Base-by-base conservation (phyloP, 2,329 filamentous ascomycete genomes). In the Capronia americana region DNA sequence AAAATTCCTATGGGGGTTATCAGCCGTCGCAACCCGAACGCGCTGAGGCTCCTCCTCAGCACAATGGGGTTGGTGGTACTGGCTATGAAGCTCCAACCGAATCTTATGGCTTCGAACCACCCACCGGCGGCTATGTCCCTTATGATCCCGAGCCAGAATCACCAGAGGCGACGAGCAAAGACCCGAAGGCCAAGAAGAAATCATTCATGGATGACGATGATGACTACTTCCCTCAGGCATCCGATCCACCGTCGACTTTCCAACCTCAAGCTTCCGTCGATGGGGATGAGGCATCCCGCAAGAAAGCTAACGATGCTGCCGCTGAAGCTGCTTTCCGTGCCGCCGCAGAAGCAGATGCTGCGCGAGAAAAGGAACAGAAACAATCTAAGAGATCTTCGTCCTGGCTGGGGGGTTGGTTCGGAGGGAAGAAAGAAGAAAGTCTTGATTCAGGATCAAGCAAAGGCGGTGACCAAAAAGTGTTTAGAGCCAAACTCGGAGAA, bases 401-500 rank as follows among this genome's bases (percentile, higher is more conserved):
- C 32, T 96, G 93, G 88, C 90, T 97, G 64, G 86, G 87, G 34
- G 89, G 92, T 58, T 97, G 93, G 93, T 96, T 96, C 68, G 87
- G 88, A 71, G 90, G 90, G 73, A 86, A 86, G 70, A 78, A 80
- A 69, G 86, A 88, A 73, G 89, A 91, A 76, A 86, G 90, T 72
- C 77, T 84, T n/a, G 70, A 80, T n/a, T 79, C 79, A 3, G 81
- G 79, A n/a, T 64, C 69, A 38, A 66, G 28, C 34, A 65, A 68
- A 32, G 73, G 74, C 57, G 72, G 74, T 26, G 79, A 78, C 30
- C 87, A 93, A n/a, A 73, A 71, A 34, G 66, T 74, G n/a, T 92
- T 97, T 77, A 88, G 87, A 73, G 95, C 96, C 69, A 99, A 99
- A 75, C 86, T 99, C 8, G 96, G 94, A 68, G 96, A 99, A 78